phyloP scores from a whole-genome alignment of 73 alveolate genomes.

The Breviolum minutum region DNA sequence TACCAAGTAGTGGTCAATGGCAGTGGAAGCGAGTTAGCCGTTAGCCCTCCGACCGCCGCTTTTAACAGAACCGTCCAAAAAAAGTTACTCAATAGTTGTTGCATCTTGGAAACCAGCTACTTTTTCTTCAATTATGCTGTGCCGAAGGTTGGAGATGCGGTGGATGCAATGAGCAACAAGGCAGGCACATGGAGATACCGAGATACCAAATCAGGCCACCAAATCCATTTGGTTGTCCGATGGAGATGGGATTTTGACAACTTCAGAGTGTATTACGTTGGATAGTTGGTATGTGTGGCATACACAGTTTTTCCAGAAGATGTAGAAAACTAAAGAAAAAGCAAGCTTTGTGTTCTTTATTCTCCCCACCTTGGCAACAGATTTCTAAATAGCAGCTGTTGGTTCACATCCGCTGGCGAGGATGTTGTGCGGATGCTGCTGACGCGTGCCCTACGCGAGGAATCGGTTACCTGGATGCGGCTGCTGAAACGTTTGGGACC shows the following conservation, averaged over 20 bases:
- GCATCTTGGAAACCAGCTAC: too few species aligned
- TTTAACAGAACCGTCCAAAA: too few species aligned
- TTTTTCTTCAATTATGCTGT: background rate
- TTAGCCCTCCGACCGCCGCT: too few species aligned
- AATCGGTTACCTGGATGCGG: conserved; percentile 1
- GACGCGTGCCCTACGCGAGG: background rate
- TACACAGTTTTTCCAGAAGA: background rate
- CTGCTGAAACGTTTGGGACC: conserved; percentile 28
- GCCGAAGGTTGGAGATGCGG: conserved; percentile 19
- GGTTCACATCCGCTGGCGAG: background rate
- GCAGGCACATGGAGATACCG: background rate
- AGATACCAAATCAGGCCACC: too few species aligned
- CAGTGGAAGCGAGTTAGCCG: too few species aligned
- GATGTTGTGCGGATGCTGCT: conserved; percentile 66
- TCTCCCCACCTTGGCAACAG: background rate
- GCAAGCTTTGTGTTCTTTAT: background rate
- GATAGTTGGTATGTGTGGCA: too few species aligned
- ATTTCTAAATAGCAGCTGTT: background rate
- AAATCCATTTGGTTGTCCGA: too few species aligned
- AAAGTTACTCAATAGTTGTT: too few species aligned
- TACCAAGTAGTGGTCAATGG: too few species aligned
- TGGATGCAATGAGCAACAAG: conserved; percentile 62
- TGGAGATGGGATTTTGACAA: too few species aligned
- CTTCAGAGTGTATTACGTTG: too few species aligned
- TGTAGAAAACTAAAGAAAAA: background rate